phyloP scores from a whole-genome alignment of 352 stramenopile genomes.

The Globisporangium parvum region DNA sequence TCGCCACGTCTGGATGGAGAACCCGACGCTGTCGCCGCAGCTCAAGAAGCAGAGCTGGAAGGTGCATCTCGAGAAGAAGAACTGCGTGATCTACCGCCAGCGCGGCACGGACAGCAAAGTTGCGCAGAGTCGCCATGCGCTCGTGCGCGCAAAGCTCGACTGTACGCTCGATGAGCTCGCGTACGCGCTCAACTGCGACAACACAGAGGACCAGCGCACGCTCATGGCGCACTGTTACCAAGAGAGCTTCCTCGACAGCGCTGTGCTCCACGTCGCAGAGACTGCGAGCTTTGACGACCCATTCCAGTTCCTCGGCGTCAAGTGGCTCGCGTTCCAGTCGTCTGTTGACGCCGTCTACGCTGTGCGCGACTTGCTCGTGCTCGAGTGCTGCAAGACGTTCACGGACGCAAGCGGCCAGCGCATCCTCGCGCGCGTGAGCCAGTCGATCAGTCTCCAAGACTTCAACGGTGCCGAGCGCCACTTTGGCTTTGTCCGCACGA shows the following conservation, averaged over 20 bases:
- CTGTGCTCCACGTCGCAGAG: conserved; percentile 62
- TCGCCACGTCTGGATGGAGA: conserved; percentile 58
- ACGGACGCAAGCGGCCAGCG: conserved; percentile 47
- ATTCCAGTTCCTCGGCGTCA: conserved; percentile 69
- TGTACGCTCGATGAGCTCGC: conserved; percentile 63
- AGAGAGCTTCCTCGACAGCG: conserved; percentile 65
- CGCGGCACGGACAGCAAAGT: conserved; percentile 30
- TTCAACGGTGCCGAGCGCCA: conserved; percentile 37
- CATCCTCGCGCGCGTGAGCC: conserved; percentile 51
- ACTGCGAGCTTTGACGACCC: conserved; percentile 37
- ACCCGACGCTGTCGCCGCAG: conserved; percentile 45
- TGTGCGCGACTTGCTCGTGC: conserved; percentile 50
- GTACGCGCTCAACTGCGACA: conserved; percentile 55
- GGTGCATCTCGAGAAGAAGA: conserved; percentile 59
- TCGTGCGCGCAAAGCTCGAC: conserved; percentile 64
- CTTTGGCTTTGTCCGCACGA: conserved; percentile 59
- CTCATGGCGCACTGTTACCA: conserved; percentile 64
- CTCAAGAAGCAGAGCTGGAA: conserved; percentile 67
- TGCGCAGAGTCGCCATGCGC: conserved; percentile 34
- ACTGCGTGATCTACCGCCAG: conserved; percentile 62
- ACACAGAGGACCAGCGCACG: conserved; percentile 54
- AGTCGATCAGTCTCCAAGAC: conserved; percentile 49
- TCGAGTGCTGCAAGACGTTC: conserved; percentile 59
- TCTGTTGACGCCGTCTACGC: conserved; percentile 63
- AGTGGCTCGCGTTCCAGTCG: conserved; percentile 70